Base-by-base conservation (phyloP, 177 flowering plant genomes). In the Tripterygium wilfordii region DNA sequence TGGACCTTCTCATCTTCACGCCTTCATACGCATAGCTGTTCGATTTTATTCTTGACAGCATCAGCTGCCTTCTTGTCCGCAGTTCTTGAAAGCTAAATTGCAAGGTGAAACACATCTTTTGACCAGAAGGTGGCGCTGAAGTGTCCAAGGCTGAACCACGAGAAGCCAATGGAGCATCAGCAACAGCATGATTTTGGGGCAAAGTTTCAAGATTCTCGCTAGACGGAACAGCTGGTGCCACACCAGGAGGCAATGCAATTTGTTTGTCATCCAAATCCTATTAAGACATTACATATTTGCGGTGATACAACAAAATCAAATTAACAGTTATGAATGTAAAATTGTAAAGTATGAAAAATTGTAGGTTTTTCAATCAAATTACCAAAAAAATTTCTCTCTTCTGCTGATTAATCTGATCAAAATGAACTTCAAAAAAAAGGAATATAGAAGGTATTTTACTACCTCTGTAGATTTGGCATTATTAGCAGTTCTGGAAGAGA, bases 1-100 rank as follows among this genome's bases (percentile, higher is more conserved):
- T 35, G 37, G 35, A 83, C 90, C 88, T 72, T 56, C 52, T 65
- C 18, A 14, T 49, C 49, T 66, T 65, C 27, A 10, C 21, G 41
- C 42, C 52, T 56, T 44, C 64, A 54, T 30, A 33, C 29, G 45
- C 30, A 45, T 37, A 38, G 43, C 49, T 42, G 22, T 26, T 50
- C 33, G 54, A 60, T 31, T 58, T 61, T 44, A 77, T 54, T 73
- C 66, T 71, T 32, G 80, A 64, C 45, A 69, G 60, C 68, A 70
- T 72, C 77, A 69, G 54, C 51, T 65, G 57, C 60, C 94, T 76
- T 66, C 79, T 81, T 35, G 48, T 51, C 61, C 40, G 58, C 25
- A 92, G 68, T 23, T 86, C 91, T 47, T 80, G 55, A 35, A 80
- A 67, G 61, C 72, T 72, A 66, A 92, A 92, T 15, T 82, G 75